A percentile compares a stretch with the other conserved stretches of the same genome.
phyloP scores from a whole-genome alignment of 495 filamentous ascomycete genomes.

The Staphylotrichum tortipilum region DNA sequence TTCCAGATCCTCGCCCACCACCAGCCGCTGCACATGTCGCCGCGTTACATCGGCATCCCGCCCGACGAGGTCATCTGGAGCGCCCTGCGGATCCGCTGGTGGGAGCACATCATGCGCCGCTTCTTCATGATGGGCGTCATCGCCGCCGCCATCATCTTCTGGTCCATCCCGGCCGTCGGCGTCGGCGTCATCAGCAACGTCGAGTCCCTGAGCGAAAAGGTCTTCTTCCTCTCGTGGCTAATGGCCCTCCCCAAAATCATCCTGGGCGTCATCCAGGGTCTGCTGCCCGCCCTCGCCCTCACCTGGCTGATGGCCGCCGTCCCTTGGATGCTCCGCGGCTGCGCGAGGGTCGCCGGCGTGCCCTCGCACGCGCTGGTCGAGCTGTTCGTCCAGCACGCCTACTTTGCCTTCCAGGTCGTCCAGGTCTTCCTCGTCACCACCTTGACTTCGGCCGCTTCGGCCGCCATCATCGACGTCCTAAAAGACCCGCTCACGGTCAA shows the following conservation, averaged over 20 bases:
- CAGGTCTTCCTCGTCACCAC: conserved; percentile 89
- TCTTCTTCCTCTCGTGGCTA: conserved; percentile 62
- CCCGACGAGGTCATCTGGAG: conserved; percentile 79
- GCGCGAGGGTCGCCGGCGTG: conserved; percentile 63
- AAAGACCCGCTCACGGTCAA: conserved; percentile 51
- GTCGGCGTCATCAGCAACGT: conserved; percentile 78
- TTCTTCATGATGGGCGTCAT: conserved; percentile 57
- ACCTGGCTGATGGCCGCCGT: conserved; percentile 72
- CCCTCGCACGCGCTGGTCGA: conserved; percentile 67
- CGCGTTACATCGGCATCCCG: conserved; percentile 69
- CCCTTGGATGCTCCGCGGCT: conserved; percentile 64
- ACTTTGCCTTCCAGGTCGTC: conserved; percentile 82
- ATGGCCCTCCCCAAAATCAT: conserved; percentile 55
- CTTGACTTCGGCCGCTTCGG: conserved; percentile 59
- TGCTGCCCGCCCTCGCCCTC: conserved; percentile 67
- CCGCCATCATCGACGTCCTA: conserved; percentile 51
- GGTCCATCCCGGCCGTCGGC: conserved; percentile 76
- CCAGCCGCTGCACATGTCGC: conserved; percentile 71
- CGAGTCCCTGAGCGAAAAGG: conserved; percentile 48
- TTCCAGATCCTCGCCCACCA: conserved; percentile 75
- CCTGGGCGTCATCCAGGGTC: conserved; percentile 64
- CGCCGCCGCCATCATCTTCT: conserved; percentile 69
- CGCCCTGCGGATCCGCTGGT: conserved; percentile 73
- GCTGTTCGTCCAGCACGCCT: conserved; percentile 68
- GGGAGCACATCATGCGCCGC: conserved; percentile 63